Evolutionary conservation across 208 protist species (phyloP).

Genomic region (Willaertia magna): DNA sequence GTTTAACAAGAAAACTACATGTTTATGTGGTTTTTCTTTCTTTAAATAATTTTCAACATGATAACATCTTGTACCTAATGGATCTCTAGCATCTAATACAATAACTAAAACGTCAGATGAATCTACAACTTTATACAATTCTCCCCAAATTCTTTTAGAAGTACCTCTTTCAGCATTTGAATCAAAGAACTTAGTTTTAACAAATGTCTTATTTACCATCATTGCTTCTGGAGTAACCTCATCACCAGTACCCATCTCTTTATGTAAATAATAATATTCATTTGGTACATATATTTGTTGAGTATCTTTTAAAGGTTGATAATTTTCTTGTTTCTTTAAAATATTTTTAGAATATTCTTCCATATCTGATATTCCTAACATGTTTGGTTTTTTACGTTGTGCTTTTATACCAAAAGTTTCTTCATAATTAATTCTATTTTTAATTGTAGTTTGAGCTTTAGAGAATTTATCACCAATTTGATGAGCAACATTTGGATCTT

Average conservation of each 20-base stretch:
- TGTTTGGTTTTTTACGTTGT: constrained; percentile 68
- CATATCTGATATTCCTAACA: constrained; percentile 12
- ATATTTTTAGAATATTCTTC: neutral
- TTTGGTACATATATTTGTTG: constrained; percentile 31
- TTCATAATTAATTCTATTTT: constrained; percentile 82
- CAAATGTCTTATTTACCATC: neutral
- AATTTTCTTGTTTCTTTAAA: constrained; percentile 6
- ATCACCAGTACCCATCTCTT: neutral
- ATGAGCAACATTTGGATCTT: neutral
- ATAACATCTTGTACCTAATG: constrained; percentile 89
- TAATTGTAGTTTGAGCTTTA: constrained; percentile 55
- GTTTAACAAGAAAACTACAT: constrained; percentile 98
- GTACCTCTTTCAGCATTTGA: constrained; percentile 91
- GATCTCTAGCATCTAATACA: constrained; percentile 93
- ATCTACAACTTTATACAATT: constrained; percentile 99
- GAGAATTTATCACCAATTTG: constrained; percentile 6
- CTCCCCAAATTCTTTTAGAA: constrained; percentile 95
- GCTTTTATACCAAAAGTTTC: constrained; percentile 86
- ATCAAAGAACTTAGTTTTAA: constrained; percentile 29
- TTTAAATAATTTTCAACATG: constrained; percentile 81
- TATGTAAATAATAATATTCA: constrained; percentile 25
- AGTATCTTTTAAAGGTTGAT: constrained; percentile 5
- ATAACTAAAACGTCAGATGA: constrained; percentile 98
- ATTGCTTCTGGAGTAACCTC: neutral
- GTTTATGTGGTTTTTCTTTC: constrained; percentile 92